Conservation (phyloP, 2,329 filamentous ascomycete species). For the Colletotrichum cereale region DNA sequence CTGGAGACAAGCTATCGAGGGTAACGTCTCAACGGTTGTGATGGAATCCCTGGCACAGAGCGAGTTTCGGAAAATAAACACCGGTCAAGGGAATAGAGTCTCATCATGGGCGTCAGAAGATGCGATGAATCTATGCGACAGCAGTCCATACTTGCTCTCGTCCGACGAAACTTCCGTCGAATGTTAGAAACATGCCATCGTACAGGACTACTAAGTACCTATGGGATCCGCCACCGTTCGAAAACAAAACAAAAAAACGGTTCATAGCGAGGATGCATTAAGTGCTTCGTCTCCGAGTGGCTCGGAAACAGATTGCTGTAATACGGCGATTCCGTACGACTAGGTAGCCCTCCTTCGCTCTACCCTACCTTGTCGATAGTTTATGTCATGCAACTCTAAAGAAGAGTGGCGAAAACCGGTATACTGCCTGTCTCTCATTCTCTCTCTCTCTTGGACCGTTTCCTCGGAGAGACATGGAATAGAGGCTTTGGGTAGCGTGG, state of each 20-base stretch:
- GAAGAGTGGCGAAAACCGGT: neutral
- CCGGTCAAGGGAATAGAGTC: slow-evolving; percentile 30
- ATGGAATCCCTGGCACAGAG: slow-evolving; percentile 3
- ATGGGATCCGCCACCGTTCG: slow-evolving; percentile 10
- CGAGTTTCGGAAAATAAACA: neutral
- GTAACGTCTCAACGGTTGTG: slow-evolving; percentile 36
- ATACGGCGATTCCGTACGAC: neutral
- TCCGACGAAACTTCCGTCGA: neutral
- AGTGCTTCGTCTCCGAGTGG: no score
- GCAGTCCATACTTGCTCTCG: slow-evolving; percentile 1
- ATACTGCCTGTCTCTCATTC: no score
- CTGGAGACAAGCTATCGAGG: slow-evolving; percentile 41
- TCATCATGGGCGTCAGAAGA: slow-evolving; percentile 36
- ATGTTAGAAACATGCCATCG: slow-evolving; percentile 26
- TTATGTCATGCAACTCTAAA: slow-evolving; percentile 16
- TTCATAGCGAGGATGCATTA: slow-evolving; percentile 2
- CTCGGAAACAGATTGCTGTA: neutral
- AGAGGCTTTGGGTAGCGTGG: slow-evolving; percentile 5
- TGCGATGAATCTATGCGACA: slow-evolving; percentile 25
- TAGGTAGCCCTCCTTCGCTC: neutral
- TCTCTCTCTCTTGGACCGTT: neutral
- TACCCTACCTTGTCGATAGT: neutral
- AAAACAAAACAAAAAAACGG: no score
- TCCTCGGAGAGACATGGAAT: neutral
- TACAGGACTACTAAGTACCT: neutral